Percentiles rank a stretch among this genome's conserved stretches.
phyloP scores from a whole-genome alignment of 2,329 filamentous ascomycete genomes.

The Zasmidium citrigriseum region DNA sequence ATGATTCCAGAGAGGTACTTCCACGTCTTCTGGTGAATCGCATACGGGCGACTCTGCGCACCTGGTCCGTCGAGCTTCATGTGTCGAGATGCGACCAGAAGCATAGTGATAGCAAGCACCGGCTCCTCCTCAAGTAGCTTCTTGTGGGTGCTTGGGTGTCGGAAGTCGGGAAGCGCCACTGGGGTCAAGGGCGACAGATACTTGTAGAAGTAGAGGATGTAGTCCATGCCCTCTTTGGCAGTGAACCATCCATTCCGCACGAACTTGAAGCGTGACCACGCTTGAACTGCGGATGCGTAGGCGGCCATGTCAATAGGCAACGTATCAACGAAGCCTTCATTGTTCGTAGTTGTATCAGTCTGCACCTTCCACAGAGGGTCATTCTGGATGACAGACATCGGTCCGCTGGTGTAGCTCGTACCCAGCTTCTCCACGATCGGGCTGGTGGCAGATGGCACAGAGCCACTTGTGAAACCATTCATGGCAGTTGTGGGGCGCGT shows the following conservation, averaged over 20 bases:
- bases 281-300: conserved; percentile 68
- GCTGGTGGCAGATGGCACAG: conserved; percentile 25
- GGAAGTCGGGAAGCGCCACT: conserved; percentile 88
- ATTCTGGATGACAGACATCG: conserved; percentile 23
- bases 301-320: conserved; percentile 36
- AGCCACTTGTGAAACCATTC: conserved; percentile 24
- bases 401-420: conserved; percentile 22
- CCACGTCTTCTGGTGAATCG: conserved; percentile 95
- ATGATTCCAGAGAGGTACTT: conserved; percentile 93
- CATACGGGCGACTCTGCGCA: conserved; percentile 78
- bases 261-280: conserved; percentile 92
- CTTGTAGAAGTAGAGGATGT: conserved; percentile 94
- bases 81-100: conserved; percentile 89
- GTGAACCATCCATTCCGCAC: conserved; percentile 98
- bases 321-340: conserved; percentile 20
- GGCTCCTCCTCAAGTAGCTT: conserved; percentile 87
- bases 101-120: conserved; percentile 84
- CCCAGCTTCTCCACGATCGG: conserved; percentile 24
- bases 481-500: conserved; percentile 24
- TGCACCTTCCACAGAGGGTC: conserved; percentile 25
- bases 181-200: conserved; percentile 90
- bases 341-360: conserved; percentile 23
- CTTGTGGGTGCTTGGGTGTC: conserved; percentile 74
- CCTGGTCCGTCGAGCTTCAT: conserved; percentile 77
- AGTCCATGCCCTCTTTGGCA: conserved; percentile 86